phyloP scores from a whole-genome alignment of 108 stramenopile genomes.

The Nitzschia sp. region DNA sequence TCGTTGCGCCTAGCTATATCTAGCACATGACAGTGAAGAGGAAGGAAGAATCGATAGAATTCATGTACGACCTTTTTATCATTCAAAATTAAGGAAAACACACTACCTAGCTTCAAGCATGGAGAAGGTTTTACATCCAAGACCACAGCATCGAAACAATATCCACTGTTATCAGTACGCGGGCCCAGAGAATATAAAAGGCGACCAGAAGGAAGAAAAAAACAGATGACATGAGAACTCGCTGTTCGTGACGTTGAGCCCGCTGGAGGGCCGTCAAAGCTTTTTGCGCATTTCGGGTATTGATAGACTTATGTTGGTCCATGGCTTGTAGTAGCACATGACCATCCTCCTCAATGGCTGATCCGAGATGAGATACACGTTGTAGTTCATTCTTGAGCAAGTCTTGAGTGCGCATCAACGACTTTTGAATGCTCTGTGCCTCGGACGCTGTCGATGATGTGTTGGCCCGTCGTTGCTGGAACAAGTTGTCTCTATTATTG shows the following conservation, averaged over 20 bases:
- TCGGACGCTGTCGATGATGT: constrained; percentile 49
- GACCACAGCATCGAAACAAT: constrained; percentile 31
- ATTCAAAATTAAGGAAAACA: too few relatives aligned
- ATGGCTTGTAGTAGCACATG: constrained; percentile 42
- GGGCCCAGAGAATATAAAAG: constrained; percentile 52
- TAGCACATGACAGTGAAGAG: too few relatives aligned
- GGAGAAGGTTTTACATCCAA: constrained; percentile 4
- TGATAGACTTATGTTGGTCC: constrained; percentile 47
- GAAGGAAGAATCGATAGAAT: too few relatives aligned
- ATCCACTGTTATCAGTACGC: constrained; percentile 48
- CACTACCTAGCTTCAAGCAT: background rate
- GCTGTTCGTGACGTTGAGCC: constrained; percentile 50
- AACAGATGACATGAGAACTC: constrained; percentile 47
- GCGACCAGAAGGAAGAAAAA: constrained; percentile 49
- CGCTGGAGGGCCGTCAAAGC: constrained; percentile 46
- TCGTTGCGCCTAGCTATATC: too few relatives aligned
- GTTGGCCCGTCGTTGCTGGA: constrained; percentile 8
- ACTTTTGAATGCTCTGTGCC: constrained; percentile 55
- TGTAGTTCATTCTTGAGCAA: constrained; percentile 55
- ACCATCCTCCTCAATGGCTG: constrained; percentile 58
- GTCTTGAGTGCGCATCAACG: constrained; percentile 47
- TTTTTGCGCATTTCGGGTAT: constrained; percentile 41
- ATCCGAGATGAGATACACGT: constrained; percentile 50
- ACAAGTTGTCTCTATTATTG: constrained; percentile 7
- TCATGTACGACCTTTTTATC: too few relatives aligned